Evolutionary conservation across 495 filamentous ascomycete genomes (phyloP).

Genomic region (Lepidopterella palustris): DNA sequence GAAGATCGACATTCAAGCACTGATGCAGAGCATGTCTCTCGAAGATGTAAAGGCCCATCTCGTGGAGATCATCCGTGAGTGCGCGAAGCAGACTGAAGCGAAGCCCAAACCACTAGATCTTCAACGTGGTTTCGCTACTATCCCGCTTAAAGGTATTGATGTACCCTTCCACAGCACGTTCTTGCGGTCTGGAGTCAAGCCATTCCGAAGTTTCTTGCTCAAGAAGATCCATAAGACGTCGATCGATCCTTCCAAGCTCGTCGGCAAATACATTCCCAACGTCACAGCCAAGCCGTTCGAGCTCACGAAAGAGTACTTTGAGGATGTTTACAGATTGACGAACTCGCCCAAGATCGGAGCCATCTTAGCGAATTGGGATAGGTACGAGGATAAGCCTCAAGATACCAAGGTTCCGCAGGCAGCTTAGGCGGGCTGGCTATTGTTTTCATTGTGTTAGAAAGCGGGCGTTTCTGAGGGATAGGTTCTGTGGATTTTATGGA

Average conservation of each 20-base stretch:
- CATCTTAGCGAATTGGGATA: constrained; percentile 79
- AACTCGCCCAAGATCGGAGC: constrained; percentile 87
- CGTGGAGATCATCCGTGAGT: constrained; percentile 77
- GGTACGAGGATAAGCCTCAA: constrained; percentile 49
- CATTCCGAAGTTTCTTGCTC: constrained; percentile 90
- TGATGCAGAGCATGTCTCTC: constrained; percentile 77
- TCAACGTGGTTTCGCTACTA: constrained; percentile 92
- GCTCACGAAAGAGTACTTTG: constrained; percentile 96
- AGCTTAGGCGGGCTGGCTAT: constrained; percentile 11
- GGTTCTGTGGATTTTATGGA: neutral
- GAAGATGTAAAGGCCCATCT: constrained; percentile 77
- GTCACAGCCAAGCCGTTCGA: constrained; percentile 94
- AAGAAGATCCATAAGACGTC: constrained; percentile 99
- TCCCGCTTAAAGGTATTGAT: constrained; percentile 93
- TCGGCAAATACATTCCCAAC: constrained; percentile 99
- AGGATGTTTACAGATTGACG: constrained; percentile 91
- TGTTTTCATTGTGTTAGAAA: constrained; percentile 3
- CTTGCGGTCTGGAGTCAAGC: constrained; percentile 94
- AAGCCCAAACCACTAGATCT: constrained; percentile 85
- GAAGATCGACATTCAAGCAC: constrained; percentile 90
- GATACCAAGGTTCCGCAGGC: constrained; percentile 17
- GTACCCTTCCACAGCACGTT: constrained; percentile 99
- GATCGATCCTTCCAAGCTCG: constrained; percentile 90
- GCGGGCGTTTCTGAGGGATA: constrained; percentile 6
- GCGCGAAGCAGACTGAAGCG: constrained; percentile 72